Percentiles rank a stretch among this genome's conserved stretches.
phyloP scores from a whole-genome alignment of 345 rosid genomes.

The Durio zibethinus region DNA sequence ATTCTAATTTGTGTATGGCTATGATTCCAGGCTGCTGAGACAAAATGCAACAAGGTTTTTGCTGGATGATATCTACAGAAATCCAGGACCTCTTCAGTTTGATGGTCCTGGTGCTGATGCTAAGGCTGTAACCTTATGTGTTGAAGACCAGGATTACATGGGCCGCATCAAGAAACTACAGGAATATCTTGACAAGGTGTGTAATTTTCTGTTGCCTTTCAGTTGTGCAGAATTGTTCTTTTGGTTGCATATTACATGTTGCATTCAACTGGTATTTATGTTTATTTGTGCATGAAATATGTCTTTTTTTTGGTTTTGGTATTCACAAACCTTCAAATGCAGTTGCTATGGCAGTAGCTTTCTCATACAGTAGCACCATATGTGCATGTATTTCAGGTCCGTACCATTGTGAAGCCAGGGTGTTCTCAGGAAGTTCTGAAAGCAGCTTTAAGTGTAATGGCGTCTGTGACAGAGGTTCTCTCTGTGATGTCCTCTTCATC shows the following conservation, averaged over 20 bases:
- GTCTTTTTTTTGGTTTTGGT: background rate
- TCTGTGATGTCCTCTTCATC: slow-evolving; percentile 56
- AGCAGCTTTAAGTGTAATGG: slow-evolving; percentile 93
- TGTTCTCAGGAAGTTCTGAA: slow-evolving; percentile 93
- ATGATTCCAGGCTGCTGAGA: slow-evolving; percentile 62
- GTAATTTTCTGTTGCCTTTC: background rate
- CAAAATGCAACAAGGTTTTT: slow-evolving; percentile 70
- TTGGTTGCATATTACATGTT: background rate
- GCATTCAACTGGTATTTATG: background rate
- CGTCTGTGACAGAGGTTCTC: slow-evolving; percentile 92
- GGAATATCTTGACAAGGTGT: slow-evolving; percentile 85
- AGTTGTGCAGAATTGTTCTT: background rate
- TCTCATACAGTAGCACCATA: background rate
- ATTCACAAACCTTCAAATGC: too few relatives aligned
- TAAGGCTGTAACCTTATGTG: slow-evolving; percentile 72
- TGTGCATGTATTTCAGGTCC: slow-evolving; percentile 44
- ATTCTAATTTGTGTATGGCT: slow-evolving; percentile 3
- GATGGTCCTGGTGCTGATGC: slow-evolving; percentile 98
- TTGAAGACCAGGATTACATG: slow-evolving; percentile 99
- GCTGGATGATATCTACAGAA: slow-evolving; percentile 89
- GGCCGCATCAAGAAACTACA: slow-evolving; percentile 91
- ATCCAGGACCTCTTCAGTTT: slow-evolving; percentile 95
- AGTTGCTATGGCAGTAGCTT: background rate
- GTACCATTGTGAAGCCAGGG: slow-evolving; percentile 91
- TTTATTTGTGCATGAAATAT: background rate